Percentiles rank a stretch among this genome's conserved stretches.
These are phyloP conservation scores for Citrus sp. DNA, from an alignment of 345 rosid species.

Conservation along the genomic window DNA sequence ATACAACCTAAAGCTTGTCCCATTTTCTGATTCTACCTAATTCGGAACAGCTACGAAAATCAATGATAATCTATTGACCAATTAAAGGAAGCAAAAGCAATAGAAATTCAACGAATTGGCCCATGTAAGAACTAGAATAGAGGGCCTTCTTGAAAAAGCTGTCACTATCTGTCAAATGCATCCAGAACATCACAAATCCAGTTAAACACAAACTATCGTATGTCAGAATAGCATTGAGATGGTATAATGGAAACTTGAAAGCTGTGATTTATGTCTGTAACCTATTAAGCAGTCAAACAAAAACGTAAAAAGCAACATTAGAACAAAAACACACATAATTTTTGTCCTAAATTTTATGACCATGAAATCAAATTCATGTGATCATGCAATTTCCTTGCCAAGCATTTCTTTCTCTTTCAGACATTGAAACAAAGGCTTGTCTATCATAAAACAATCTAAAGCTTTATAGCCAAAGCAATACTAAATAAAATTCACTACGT, in stretches of 20 bases:
- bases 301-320: neutral
- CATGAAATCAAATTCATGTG: neutral
- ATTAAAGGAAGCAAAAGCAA: neutral
- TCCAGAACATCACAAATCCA: neutral
- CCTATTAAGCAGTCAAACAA: neutral
- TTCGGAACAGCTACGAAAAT: slow-evolving; percentile 1
- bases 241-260: neutral
- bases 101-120: neutral
- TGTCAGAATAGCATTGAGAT: neutral
- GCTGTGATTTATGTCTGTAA: neutral
- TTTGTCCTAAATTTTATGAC: neutral
- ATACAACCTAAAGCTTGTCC: slow-evolving; percentile 56
- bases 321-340: neutral
- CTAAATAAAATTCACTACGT: neutral
- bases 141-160: neutral
- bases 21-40: slow-evolving; percentile 23
- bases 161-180: neutral
- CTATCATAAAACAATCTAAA: neutral
- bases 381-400: neutral
- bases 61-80: neutral
- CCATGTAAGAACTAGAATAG: neutral
- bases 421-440: neutral
- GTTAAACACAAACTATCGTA: neutral
- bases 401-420: neutral
- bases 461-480: neutral